Base-by-base conservation (phyloP, 331 rosid genomes). In the Erythrophleum ivorense region DNA sequence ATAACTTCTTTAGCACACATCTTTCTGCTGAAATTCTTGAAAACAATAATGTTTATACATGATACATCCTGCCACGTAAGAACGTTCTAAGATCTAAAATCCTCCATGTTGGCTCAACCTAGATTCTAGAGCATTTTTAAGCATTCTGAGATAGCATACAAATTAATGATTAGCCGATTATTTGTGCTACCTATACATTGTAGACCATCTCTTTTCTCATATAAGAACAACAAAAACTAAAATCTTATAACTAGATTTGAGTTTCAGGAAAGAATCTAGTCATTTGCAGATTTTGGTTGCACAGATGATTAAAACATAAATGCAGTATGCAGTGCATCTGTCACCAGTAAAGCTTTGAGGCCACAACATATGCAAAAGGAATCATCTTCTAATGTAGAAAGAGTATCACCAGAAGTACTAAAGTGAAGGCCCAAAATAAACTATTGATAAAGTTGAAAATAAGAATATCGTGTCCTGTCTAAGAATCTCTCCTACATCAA, bases 291-390 rank as follows among this genome's bases (percentile, higher is more conserved):
- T 53, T 49, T 62, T 12, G 38, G 45, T 24, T 38, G 57, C 33
- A 80, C 54, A 75, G 15, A 67, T 38, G 74, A 80, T 41, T 69
- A 60, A 65, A 66, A 59, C 73, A 36, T 69, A 58, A 68, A 78
- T 40, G 49, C 33, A 43, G 76, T 10, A 48, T 10, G 3, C n/a
- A 33, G 53, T 19, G 69, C 59, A 81, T 34, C 57, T 40, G 46
- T 50, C 6, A 29, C 10, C 33, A 49, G n/a, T 45, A 21, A 19
- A 62, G 29, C 34, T 18, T 2, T 13, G 0, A 75, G 50, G 55
- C 70, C 52, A 76, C 11, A 18, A 24, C 5, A 48, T 10, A 66
- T 2, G 21, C 79, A 78, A 78, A 55, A 65, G 59, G 46, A 68
- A 71, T 43, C 54, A 7, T 52, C 62, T 71, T 50, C 13, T 2